phyloP scores from a whole-genome alignment of 257 asterid species.

The Galeopsis tetrahit region DNA sequence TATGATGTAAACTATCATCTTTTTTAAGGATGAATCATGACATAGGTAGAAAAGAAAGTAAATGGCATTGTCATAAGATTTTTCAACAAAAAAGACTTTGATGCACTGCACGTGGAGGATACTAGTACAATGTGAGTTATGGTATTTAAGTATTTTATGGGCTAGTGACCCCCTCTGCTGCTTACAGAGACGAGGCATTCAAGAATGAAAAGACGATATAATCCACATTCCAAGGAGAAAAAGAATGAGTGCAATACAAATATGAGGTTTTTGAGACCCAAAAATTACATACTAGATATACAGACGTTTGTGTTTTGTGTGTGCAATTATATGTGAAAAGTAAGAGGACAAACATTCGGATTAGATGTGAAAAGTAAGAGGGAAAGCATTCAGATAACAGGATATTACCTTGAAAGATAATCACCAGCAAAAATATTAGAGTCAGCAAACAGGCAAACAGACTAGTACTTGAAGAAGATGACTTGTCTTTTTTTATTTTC shows the following conservation, averaged over 20 bases:
- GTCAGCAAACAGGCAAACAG: slow-evolving; percentile 69
- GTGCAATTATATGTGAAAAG: neutral
- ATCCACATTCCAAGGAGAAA: slow-evolving; percentile 13
- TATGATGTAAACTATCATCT: slow-evolving; percentile 7
- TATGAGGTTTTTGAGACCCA: neutral
- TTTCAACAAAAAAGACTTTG: neutral
- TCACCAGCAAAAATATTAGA: slow-evolving; percentile 64
- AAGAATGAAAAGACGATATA: neutral
- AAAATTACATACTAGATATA: neutral
- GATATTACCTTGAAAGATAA: slow-evolving; percentile 77
- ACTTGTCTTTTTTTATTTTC: slow-evolving; percentile 62
- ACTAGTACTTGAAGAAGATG: slow-evolving; percentile 50
- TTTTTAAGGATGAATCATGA: neutral
- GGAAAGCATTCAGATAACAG: slow-evolving; percentile 1
- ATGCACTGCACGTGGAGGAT: neutral
- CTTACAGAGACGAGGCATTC: slow-evolving; percentile 1
- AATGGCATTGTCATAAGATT: neutral
- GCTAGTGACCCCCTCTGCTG: neutral
- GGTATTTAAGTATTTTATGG: neutral
- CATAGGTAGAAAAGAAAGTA: neutral
- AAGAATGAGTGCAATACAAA: neutral
- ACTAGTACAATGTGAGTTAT: neutral
- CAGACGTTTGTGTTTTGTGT: neutral
- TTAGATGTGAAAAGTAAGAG: too few relatives aligned
- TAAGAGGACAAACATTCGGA: slow-evolving; percentile 13